Conservation (phyloP, 192 early-diverging fungal genomes). For the Rhizoclosmatium globosum region DNA sequence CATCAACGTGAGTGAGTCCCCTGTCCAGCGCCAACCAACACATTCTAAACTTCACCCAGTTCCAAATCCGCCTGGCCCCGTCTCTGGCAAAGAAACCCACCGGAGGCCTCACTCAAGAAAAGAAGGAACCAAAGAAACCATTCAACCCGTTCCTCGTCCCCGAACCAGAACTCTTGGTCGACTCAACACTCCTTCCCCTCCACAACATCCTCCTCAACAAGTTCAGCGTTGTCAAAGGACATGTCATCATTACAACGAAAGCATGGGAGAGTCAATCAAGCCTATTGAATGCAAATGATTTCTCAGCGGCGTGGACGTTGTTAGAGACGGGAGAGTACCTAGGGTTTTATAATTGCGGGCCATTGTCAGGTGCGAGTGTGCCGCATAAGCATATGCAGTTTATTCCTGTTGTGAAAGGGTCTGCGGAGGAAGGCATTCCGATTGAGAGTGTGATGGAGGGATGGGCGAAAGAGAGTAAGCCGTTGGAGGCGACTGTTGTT, state of each 20-base stretch:
- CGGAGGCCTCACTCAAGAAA: neutral
- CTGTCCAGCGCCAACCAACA: neutral
- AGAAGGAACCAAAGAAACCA: neutral
- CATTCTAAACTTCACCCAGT: slow-evolving; percentile 11
- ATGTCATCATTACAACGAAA: slow-evolving; percentile 66
- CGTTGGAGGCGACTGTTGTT: neutral
- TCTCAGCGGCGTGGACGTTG: slow-evolving; percentile 33
- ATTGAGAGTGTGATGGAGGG: slow-evolving; percentile 11
- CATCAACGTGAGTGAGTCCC: neutral
- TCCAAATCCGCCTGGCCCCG: slow-evolving; percentile 46
- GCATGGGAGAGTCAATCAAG: slow-evolving; percentile 42
- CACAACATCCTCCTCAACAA: slow-evolving; percentile 72
- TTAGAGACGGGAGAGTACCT: slow-evolving; percentile 17
- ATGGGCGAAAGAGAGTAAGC: neutral
- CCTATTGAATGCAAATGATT: slow-evolving; percentile 40
- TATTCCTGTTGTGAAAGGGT: slow-evolving; percentile 50
- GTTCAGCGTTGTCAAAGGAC: slow-evolving; percentile 66
- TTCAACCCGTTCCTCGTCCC: slow-evolving; percentile 47
- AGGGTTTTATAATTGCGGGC: slow-evolving; percentile 54
- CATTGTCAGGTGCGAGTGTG: slow-evolving; percentile 57
- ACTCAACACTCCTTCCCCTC: neutral
- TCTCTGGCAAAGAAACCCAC: slow-evolving; percentile 42
- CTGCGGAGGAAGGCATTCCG: slow-evolving; percentile 26
- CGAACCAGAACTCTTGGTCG: slow-evolving; percentile 35
- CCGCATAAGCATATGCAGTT: slow-evolving; percentile 76